Percentiles rank a stretch among this genome's conserved stretches.
phyloP scores from a whole-genome alignment of 2,329 filamentous ascomycete genomes.

The Scolecobasidium constrictum region DNA sequence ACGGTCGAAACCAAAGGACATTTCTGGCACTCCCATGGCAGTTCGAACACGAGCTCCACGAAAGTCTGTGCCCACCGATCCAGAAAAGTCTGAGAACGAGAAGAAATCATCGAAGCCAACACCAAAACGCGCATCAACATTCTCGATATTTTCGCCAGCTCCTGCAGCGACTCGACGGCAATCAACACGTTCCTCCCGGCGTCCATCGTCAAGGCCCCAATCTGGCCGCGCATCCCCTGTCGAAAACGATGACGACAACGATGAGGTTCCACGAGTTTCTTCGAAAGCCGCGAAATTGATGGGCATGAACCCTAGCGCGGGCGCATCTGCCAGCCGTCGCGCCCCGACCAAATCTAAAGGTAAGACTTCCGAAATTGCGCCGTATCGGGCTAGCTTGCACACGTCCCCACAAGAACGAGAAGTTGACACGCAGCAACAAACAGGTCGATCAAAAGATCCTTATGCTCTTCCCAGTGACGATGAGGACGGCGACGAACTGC shows the following conservation, averaged over 20 bases:
- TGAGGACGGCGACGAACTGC: slow-evolving; percentile 6
- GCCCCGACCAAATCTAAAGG: slow-evolving; percentile 7
- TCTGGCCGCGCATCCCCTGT: slow-evolving; percentile 1
- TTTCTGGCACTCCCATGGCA: slow-evolving; percentile 6
- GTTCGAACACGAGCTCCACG: slow-evolving; percentile 8
- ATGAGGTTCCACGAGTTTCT: slow-evolving; percentile 6
- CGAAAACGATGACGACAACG: slow-evolving; percentile 6
- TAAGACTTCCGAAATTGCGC: slow-evolving; percentile 5
- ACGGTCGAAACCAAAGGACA: slow-evolving; percentile 6
- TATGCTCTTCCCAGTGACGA: slow-evolving; percentile 9
- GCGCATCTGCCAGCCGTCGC: slow-evolving; percentile 2
- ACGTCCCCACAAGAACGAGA: slow-evolving; percentile 2
- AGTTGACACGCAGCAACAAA: slow-evolving; percentile 5
- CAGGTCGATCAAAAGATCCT: slow-evolving; percentile 8
- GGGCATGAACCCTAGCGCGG: slow-evolving; percentile 2
- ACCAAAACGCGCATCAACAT: slow-evolving; percentile 8
- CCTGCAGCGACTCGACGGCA: slow-evolving; percentile 7
- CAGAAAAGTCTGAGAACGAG: slow-evolving; percentile 8
- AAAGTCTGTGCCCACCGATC: slow-evolving; percentile 3
- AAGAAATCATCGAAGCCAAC: slow-evolving; percentile 7
- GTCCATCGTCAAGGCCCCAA: slow-evolving; percentile 5
- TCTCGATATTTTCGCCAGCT: slow-evolving; percentile 6
- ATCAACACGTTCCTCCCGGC: slow-evolving; percentile 3
- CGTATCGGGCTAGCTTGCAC: slow-evolving; percentile 1
- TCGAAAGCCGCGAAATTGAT: slow-evolving; percentile 12